phyloP scores from a whole-genome alignment of 768 basidiomycete genomes.

The Serendipita indica region DNA sequence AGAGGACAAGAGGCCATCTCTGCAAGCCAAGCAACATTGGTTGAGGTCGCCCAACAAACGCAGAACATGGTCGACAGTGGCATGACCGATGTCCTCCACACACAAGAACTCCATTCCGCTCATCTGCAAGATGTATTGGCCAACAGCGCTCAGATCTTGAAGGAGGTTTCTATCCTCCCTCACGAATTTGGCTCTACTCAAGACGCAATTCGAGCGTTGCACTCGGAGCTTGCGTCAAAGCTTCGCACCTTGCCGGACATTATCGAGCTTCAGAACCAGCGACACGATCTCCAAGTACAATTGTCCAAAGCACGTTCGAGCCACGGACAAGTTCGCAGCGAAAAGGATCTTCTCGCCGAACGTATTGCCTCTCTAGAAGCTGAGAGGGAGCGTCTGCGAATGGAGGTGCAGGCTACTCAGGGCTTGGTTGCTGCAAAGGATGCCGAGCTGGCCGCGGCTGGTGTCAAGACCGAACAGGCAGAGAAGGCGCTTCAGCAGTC shows the following conservation, averaged over 20 bases:
- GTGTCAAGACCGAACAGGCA: conserved; percentile 41
- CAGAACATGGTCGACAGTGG: conserved; percentile 3
- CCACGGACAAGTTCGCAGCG: conserved; percentile 68
- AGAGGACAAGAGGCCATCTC: neutral
- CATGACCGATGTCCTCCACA: neutral
- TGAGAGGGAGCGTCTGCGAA: conserved; percentile 48
- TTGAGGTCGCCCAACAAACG: neutral
- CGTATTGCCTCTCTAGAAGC: conserved; percentile 43
- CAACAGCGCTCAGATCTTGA: conserved; percentile 10
- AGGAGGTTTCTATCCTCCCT: neutral
- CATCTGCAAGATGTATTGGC: conserved; percentile 1
- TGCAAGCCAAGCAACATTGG: neutral
- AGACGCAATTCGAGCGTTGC: conserved; percentile 25
- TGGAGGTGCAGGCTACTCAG: conserved; percentile 42
- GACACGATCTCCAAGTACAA: conserved; percentile 48
- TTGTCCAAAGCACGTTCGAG: conserved; percentile 58
- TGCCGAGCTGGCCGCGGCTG: conserved; percentile 33
- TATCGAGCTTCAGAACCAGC: conserved; percentile 30
- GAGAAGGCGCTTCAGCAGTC: conserved; percentile 64
- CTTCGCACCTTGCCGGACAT: conserved; percentile 36
- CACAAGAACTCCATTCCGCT: conserved; percentile 2
- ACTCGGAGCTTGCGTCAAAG: conserved; percentile 28
- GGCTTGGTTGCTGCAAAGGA: conserved; percentile 28
- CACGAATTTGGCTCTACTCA: neutral
- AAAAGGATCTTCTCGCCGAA: conserved; percentile 60